Evolutionary conservation across 768 basidiomycete species (phyloP).

Genomic region (Lactarius evosmus): DNA sequence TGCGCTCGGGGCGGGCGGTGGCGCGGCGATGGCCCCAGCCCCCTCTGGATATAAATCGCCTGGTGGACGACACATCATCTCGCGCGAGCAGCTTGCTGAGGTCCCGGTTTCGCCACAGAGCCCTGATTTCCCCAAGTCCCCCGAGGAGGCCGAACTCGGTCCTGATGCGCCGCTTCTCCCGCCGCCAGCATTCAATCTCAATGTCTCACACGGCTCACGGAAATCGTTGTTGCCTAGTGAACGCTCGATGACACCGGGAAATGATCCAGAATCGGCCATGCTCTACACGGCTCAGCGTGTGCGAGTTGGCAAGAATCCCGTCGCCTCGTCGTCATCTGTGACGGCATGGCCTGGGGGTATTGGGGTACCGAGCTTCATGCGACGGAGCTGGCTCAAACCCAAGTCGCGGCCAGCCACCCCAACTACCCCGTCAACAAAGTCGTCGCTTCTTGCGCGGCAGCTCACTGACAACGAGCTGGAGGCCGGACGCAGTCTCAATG

Average conservation of each 20-base stretch:
- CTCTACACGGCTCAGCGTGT: conserved; percentile 51
- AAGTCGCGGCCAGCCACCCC: conserved; percentile 14
- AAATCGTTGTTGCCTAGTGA: conserved; percentile 32
- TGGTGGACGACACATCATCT: conserved; percentile 16
- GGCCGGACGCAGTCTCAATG: conserved; percentile 35
- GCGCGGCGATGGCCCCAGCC: not conserved
- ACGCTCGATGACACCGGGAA: conserved; percentile 33
- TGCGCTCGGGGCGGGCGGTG: conserved; percentile 1
- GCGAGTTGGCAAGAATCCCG: conserved; percentile 30
- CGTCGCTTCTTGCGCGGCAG: conserved; percentile 16
- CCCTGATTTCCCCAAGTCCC: not conserved
- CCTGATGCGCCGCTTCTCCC: conserved; percentile 23
- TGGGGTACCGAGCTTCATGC: conserved; percentile 18
- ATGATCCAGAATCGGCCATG: conserved; percentile 40
- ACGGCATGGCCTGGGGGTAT: conserved; percentile 21
- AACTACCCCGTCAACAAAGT: conserved; percentile 6
- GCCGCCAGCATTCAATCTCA: conserved; percentile 13
- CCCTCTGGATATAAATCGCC: not conserved
- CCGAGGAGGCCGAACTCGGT: conserved; percentile 19
- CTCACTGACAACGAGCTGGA: conserved; percentile 29
- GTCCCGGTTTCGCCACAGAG: not conserved
- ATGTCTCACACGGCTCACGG: conserved; percentile 12
- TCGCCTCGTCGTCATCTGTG: conserved; percentile 30
- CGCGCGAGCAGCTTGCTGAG: conserved; percentile 20
- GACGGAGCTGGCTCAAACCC: conserved; percentile 28